Base-by-base conservation (phyloP, 2,329 filamentous ascomycete species). In the Epichloe hybrida region DNA sequence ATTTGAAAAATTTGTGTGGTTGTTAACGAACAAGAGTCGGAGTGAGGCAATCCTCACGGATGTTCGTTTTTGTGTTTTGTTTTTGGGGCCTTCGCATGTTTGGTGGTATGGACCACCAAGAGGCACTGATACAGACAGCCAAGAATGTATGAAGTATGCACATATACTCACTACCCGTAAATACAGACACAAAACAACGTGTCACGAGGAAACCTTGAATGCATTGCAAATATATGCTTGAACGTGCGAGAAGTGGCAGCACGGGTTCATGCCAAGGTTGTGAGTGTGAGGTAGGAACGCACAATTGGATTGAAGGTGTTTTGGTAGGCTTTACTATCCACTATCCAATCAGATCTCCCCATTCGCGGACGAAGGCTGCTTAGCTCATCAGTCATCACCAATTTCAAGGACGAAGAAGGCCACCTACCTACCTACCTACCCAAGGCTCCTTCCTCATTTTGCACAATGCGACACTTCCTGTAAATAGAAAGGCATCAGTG, bases 21-120 rank as follows among this genome's bases (percentile, higher is more conserved):
- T 52, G 44, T 37, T 8, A 45, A 39, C 21, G 44, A 45, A 34
- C 4, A 41, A 42, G 21, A 38, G 31, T 20, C 3, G 34, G 15
- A n/a, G 6, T 40, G 38, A 31, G n/a, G 20, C 20, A 42, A 51
- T 49, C 34, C 41, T 49, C 50, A 48, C 43, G 49, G 43, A 52
- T 49, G 43, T 43, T 48, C 42, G 46, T n/a, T 46, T 49, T 49
- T 43, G 12, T 11, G 47, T 49, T 45, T 35, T 42, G 46, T 40
- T 27, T 20, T 42, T 37, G 50, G 23, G 8, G 39, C 8, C 5
- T 4, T 40, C 23, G 27, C 23, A 40, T 36, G 12, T 31, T 39
- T 20, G 15, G 23, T 40, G 21, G 21, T 23, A 15, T 40, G 13
- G 46, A 40, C n/a, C 20, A 21, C 11, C 40, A 17, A 20, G 21